Conservation (phyloP, 352 stramenopile genomes). For the Globisporangium lucens region DNA sequence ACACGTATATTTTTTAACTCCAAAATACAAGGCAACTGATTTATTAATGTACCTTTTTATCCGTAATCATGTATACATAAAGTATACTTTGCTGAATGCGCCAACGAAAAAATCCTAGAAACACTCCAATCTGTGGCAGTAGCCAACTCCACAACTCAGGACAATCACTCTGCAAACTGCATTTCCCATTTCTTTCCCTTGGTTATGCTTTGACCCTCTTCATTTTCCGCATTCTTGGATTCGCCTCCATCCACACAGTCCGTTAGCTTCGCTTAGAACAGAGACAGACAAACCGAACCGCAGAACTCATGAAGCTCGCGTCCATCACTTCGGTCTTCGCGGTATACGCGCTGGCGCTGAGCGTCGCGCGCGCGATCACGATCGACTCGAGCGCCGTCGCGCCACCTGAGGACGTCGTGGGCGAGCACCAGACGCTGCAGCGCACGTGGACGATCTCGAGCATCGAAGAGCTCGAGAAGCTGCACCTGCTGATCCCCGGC, state of each 20-base stretch:
- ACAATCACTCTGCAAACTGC: background rate
- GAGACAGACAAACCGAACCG: background rate
- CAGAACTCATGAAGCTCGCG: conserved; percentile 4
- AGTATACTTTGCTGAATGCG: background rate
- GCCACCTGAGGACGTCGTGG: conserved; percentile 25
- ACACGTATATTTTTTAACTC: background rate
- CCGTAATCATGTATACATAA: background rate
- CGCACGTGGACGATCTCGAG: conserved; percentile 44
- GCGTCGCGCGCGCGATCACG: conserved; percentile 2
- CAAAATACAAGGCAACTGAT: background rate
- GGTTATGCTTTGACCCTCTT: background rate
- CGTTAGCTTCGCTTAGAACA: background rate
- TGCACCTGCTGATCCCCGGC: conserved; percentile 49
- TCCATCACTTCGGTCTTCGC: background rate
- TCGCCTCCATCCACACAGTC: conserved; percentile 2
- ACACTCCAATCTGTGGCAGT: background rate
- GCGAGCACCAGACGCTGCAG: conserved; percentile 38
- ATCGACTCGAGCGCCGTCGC: conserved; percentile 33
- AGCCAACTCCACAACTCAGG: background rate
- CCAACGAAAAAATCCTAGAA: background rate
- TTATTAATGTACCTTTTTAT: background rate
- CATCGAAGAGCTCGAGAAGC: conserved; percentile 34
- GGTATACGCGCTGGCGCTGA: conserved; percentile 4
- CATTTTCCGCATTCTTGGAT: conserved; percentile 1
- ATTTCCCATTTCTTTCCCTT: background rate